phyloP scores from a whole-genome alignment of 441 rosid genomes.

The Jatropha multifida region DNA sequence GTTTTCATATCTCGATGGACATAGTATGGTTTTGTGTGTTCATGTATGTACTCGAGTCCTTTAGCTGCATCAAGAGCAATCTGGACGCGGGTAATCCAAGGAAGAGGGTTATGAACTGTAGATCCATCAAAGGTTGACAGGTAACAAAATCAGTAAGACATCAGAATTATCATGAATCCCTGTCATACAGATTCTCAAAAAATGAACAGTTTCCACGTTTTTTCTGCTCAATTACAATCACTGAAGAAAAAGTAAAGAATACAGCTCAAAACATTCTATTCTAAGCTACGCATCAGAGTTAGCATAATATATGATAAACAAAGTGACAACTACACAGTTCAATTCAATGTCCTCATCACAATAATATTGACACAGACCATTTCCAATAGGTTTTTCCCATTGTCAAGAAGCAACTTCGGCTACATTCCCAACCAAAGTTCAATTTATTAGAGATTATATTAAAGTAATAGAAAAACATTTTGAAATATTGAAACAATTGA shows the following conservation, averaged over 20 bases:
- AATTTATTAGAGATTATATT: neutral
- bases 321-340: neutral
- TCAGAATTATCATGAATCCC: neutral
- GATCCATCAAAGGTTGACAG: slow-evolving; percentile 6
- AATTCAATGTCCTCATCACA: neutral
- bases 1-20: slow-evolving; percentile 38
- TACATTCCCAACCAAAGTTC: too few species aligned
- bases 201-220: neutral
- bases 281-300: neutral
- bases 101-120: slow-evolving; percentile 31
- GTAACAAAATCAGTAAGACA: neutral
- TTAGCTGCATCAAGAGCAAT: slow-evolving; percentile 36
- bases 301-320: neutral
- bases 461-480: neutral
- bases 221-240: neutral
- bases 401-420: neutral
- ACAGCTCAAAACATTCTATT: neutral
- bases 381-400: neutral
- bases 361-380: neutral
- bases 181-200: neutral
- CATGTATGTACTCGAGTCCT: slow-evolving; percentile 38
- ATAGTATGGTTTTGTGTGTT: slow-evolving; percentile 30
- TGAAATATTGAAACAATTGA: neutral
- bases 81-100: slow-evolving; percentile 28
- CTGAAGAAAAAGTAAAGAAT: neutral